phyloP scores from a whole-genome alignment of 1,284 basidiomycete species.

The Golubevia sp. region DNA sequence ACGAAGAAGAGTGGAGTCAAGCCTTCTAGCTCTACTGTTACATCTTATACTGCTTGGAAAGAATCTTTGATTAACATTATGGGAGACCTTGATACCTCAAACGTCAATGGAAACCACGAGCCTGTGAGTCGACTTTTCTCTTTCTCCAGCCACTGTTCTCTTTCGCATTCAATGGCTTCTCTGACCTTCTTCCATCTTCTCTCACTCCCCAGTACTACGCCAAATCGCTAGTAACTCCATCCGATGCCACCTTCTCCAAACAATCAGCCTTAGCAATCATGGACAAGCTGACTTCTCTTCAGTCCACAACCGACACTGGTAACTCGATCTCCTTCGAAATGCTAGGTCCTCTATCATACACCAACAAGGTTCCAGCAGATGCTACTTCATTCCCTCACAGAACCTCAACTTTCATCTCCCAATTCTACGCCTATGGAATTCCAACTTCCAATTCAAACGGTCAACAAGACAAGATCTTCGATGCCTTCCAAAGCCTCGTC shows the following conservation, averaged over 20 bases:
- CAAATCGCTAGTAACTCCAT: slow-evolving; percentile 29
- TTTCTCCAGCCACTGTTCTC: too few relatives aligned
- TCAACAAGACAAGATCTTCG: slow-evolving; percentile 13
- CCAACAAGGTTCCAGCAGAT: background rate
- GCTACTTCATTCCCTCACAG: slow-evolving; percentile 10
- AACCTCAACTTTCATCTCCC: slow-evolving; percentile 18
- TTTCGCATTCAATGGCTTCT: too few relatives aligned
- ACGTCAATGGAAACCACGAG: slow-evolving; percentile 14
- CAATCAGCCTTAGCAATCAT: slow-evolving; percentile 18
- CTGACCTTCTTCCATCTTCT: too few relatives aligned
- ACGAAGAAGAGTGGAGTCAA: slow-evolving; percentile 6
- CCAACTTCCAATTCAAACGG: slow-evolving; percentile 12
- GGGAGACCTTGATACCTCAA: slow-evolving; percentile 18
- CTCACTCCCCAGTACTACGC: slow-evolving; percentile 29
- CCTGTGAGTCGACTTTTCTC: background rate
- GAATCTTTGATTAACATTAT: slow-evolving; percentile 22
- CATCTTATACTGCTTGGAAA: slow-evolving; percentile 19
- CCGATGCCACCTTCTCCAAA: slow-evolving; percentile 10
- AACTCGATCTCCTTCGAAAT: slow-evolving; percentile 38
- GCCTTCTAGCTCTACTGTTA: background rate
- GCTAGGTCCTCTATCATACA: slow-evolving; percentile 19
- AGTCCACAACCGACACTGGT: slow-evolving; percentile 20
- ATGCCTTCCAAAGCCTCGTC: slow-evolving; percentile 20
- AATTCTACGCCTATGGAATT: slow-evolving; percentile 35
- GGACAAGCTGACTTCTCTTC: slow-evolving; percentile 14